Base-by-base conservation (phyloP, 2,329 filamentous ascomycete species). In the Didymella glomerata region DNA sequence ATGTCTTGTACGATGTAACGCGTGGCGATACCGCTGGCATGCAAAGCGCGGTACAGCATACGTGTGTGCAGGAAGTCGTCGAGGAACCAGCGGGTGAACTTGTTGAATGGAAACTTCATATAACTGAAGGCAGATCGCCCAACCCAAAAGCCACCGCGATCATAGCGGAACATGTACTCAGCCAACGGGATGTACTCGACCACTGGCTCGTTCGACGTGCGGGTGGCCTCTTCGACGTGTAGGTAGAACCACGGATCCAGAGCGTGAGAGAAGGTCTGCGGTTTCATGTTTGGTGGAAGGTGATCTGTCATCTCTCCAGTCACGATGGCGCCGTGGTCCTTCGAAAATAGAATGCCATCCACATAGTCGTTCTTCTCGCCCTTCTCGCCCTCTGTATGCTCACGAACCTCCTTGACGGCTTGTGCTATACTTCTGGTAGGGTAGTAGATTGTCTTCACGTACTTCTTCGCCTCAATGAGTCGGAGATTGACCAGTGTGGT, bases 101-200 rank as follows among this genome's bases (percentile, higher is more conserved):
- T 80, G 77, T 88, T 90, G 76, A 90, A 90, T 0, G 88, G 88
- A 47, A 78, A 84, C 34, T 83, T 69, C 73, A 90, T 90, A 75
- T 90, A 90, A 22, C 78, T 74, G 75, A 88, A 90, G 2, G 87
- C 85, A 57, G 87, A 85, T 22, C 78, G 78, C 10, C 85, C 88
- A 3, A 85, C 85, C 88, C 88, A 91, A 77, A 90, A 90, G 2
- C 84, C 87, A 46, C 87, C 88, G 34, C 88, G 83, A 71, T 91
- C 88, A 76, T 89, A 90, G 16, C 88, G 84, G 76, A 91, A 91
- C 59, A 90, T 83, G 73, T 91, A 91, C 68, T 90, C 88, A 2
- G 78, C 77, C 0, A 90, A 66, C 0, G 87, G 87, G 1, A 90
- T 82, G 56, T 84, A 84, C 57, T 90, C 87, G 54, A 73, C 65